A percentile compares a stretch with the other conserved stretches of the same genome.
Evolutionary conservation across 768 basidiomycete species (phyloP).

Genomic region (Tulasnella sp.): DNA sequence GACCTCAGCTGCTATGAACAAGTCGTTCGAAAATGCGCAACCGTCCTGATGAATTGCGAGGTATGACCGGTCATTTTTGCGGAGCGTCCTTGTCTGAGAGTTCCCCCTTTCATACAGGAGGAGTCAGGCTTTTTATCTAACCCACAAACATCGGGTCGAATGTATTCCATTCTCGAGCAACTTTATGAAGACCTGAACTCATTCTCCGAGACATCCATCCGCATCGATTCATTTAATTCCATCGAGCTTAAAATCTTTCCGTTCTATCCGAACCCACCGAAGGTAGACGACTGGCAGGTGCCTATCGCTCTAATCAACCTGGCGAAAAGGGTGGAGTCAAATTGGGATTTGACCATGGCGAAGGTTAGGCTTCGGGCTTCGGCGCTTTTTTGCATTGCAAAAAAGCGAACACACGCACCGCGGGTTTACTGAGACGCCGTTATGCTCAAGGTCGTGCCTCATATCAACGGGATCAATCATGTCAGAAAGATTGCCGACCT

Average conservation of each 20-base stretch:
- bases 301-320: slow-evolving; percentile 86
- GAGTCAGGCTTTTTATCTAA: slow-evolving; percentile 87
- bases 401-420: neutral
- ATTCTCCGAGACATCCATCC: slow-evolving; percentile 92
- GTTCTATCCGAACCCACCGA: slow-evolving; percentile 90
- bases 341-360: slow-evolving; percentile 94
- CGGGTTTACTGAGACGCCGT: neutral
- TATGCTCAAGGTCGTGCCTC: slow-evolving; percentile 59
- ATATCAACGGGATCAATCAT: slow-evolving; percentile 89
- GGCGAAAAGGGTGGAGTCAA: slow-evolving; percentile 72
- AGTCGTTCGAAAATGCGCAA: slow-evolving; percentile 88
- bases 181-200: slow-evolving; percentile 96
- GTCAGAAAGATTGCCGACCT: slow-evolving; percentile 86
- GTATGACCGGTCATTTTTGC: slow-evolving; percentile 46
- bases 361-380: slow-evolving; percentile 52
- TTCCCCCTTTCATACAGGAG: slow-evolving; percentile 48
- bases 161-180: slow-evolving; percentile 87
- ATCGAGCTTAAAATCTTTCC: slow-evolving; percentile 96
- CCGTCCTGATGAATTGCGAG: slow-evolving; percentile 85
- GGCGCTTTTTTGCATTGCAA: slow-evolving; percentile 2
- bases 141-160: slow-evolving; percentile 55
- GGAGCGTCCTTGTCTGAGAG: neutral
- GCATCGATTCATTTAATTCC: slow-evolving; percentile 84
- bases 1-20: slow-evolving; percentile 96
- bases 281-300: slow-evolving; percentile 92